phyloP scores from a whole-genome alignment of 371 early-diverging fungal species.

The Lichtheimia corymbifera region DNA sequence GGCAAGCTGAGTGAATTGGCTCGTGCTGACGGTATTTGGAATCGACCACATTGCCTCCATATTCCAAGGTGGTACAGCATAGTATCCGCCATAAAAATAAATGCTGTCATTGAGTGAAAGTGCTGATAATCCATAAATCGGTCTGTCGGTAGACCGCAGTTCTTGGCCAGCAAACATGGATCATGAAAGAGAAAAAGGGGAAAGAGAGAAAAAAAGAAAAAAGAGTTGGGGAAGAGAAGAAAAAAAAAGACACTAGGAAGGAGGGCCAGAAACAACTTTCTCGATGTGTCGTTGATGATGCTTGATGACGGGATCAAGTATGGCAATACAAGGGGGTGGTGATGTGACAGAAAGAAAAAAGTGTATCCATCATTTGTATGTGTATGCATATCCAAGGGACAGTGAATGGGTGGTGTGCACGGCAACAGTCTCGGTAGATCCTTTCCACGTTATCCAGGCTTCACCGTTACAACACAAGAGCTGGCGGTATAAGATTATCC shows the following conservation, averaged over 20 bases:
- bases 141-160: constrained; percentile 27
- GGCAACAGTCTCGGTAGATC: background rate
- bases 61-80: constrained; percentile 30
- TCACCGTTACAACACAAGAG: no score
- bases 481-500: background rate
- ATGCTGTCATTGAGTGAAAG: constrained; percentile 24
- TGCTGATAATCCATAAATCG: constrained; percentile 29
- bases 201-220: background rate
- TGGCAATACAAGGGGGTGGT: no score
- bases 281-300: no score
- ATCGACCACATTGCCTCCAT: constrained; percentile 35
- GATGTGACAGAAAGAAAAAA: no score
- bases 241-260: no score
- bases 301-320: no score
- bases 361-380: no score
- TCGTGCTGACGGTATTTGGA: constrained; percentile 4
- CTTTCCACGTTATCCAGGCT: no score
- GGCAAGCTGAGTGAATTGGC: constrained; percentile 19
- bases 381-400: background rate
- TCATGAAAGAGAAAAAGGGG: no score
- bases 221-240: background rate
- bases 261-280: no score
- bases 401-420: background rate
- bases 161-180: constrained; percentile 28
- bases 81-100: constrained; percentile 36